A percentile compares a stretch with the other conserved stretches of the same genome.
Evolutionary conservation across 805 yeast species (phyloP).

Genomic region (Candida khao-thaluensis): DNA sequence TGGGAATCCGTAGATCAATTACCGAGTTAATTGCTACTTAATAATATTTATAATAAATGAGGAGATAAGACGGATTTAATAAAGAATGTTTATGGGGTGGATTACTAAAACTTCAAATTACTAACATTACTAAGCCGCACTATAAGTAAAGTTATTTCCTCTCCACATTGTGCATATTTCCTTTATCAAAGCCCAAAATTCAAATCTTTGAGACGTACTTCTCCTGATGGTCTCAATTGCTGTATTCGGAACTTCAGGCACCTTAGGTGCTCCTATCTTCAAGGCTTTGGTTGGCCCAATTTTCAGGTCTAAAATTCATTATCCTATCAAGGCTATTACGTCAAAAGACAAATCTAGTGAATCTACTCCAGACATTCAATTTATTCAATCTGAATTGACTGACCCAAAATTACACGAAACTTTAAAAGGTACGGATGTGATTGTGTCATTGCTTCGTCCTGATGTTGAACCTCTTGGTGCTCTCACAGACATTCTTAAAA

Average conservation of each 20-base stretch:
- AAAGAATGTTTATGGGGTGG: no score
- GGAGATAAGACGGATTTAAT: no score
- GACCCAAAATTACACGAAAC: conserved; percentile 32
- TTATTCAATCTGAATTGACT: conserved; percentile 33
- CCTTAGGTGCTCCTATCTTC: conserved; percentile 48
- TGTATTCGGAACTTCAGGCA: conserved; percentile 53
- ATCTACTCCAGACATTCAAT: conserved; percentile 37
- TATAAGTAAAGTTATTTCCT: no score
- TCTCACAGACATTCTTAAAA: conserved; percentile 11
- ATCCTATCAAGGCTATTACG: conserved; percentile 54
- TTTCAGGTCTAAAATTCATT: conserved; percentile 40
- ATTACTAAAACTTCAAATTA: no score
- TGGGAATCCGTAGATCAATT: no score
- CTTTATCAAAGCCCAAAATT: no score
- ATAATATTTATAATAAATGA: no score
- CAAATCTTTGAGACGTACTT: no score
- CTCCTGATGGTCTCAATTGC: conserved; percentile 45
- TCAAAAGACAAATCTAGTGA: conserved; percentile 32
- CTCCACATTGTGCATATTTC: no score
- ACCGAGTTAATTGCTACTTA: no score
- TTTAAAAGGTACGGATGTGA: conserved; percentile 48
- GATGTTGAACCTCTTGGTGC: conserved; percentile 28
- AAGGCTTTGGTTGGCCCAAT: conserved; percentile 36
- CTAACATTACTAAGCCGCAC: no score
- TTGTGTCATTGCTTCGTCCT: conserved; percentile 40